A percentile compares a stretch with the other conserved stretches of the same genome.
These are phyloP conservation scores for Talaromyces rugulosus DNA, from an alignment of 2,329 filamentous ascomycete genomes.

Conservation along the genomic window DNA sequence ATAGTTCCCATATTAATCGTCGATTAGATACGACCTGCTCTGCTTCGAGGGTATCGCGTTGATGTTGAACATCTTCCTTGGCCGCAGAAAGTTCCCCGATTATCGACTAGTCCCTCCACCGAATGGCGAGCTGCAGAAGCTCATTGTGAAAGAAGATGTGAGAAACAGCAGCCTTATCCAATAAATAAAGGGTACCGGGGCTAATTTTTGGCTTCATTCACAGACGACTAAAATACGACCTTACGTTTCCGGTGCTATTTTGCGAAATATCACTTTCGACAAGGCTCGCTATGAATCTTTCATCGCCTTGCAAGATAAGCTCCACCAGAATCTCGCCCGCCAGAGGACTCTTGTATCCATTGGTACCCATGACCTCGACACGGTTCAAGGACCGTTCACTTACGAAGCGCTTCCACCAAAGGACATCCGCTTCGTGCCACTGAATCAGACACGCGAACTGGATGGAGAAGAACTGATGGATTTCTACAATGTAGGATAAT, in stretches of 20 bases:
- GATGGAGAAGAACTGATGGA: constrained; percentile 83
- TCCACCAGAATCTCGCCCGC: constrained; percentile 91
- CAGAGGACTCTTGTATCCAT: constrained; percentile 94
- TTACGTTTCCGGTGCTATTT: constrained; percentile 81
- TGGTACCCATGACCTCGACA: constrained; percentile 94
- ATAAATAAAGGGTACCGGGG: not conserved
- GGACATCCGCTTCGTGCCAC: constrained; percentile 82
- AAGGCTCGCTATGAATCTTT: constrained; percentile 92
- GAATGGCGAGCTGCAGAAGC: constrained; percentile 69
- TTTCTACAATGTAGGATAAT: constrained; percentile 66
- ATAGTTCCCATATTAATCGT: constrained; percentile 17
- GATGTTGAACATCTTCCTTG: constrained; percentile 93
- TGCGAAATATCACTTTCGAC: constrained; percentile 88
- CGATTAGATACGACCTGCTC: constrained; percentile 71
- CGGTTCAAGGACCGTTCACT: constrained; percentile 87
- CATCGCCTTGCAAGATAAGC: constrained; percentile 95
- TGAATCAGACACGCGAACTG: constrained; percentile 91
- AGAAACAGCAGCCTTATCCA: constrained; percentile 17
- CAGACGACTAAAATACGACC: constrained; percentile 75
- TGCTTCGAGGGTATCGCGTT: constrained; percentile 96
- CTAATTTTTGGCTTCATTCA: not conserved
- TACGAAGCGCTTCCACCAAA: constrained; percentile 91
- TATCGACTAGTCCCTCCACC: constrained; percentile 71
- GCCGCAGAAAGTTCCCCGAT: constrained; percentile 69
- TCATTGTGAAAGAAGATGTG: constrained; percentile 69